Evolutionary conservation across 768 basidiomycete species (phyloP).

Genomic region (Sporobolomyces roseus): DNA sequence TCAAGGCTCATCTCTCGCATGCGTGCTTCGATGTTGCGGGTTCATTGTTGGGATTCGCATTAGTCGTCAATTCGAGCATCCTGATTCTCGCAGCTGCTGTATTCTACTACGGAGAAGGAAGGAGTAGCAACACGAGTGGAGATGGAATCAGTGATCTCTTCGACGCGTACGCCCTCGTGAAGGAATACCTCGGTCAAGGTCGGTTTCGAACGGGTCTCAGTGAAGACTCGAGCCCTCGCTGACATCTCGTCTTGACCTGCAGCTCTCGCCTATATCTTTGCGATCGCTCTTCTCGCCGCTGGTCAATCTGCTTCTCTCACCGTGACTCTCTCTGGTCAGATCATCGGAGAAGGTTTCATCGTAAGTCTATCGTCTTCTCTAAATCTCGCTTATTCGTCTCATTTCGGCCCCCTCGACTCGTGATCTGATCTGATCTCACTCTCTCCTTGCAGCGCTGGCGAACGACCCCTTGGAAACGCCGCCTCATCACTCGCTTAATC

Average conservation of each 20-base stretch:
- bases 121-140: conserved; percentile 3
- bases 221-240: conserved; percentile 65
- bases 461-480: conserved; percentile 61
- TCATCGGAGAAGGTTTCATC: conserved; percentile 83
- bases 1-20: conserved; percentile 61
- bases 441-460: conserved; percentile 58
- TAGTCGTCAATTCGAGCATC: conserved; percentile 69
- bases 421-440: too few relatives aligned
- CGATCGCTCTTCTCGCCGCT: conserved; percentile 73
- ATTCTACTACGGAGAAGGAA: conserved; percentile 60
- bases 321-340: conserved; percentile 80
- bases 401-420: too few relatives aligned
- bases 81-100: conserved; percentile 60
- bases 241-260: conserved; percentile 53
- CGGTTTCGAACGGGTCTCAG: conserved; percentile 42
- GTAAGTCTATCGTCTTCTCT: too few relatives aligned
- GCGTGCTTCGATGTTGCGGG: conserved; percentile 63
- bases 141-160: conserved; percentile 60
- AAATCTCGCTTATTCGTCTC: too few relatives aligned
- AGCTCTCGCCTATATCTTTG: conserved; percentile 83
- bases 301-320: conserved; percentile 88
- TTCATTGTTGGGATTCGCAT: conserved; percentile 72
- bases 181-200: conserved; percentile 65
- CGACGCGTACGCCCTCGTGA: conserved; percentile 74
- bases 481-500: conserved; percentile 48